A percentile compares a stretch with the other conserved stretches of the same genome.
These are phyloP conservation scores for Alternaria ventricosa DNA, from an alignment of 2,329 filamentous ascomycete genomes.

Conservation along the genomic window DNA sequence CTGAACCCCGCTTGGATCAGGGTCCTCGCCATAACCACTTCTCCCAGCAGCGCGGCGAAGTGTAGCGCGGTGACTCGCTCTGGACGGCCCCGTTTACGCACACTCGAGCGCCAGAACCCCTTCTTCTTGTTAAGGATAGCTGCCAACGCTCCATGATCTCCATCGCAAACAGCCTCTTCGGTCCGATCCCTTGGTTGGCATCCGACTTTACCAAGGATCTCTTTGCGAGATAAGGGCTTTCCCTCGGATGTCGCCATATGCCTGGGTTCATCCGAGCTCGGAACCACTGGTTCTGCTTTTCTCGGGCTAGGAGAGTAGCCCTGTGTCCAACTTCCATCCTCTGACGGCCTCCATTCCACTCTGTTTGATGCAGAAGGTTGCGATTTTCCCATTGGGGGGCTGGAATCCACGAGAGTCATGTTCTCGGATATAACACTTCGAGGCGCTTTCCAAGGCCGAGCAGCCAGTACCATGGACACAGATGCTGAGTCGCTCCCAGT, in stretches of 20 bases:
- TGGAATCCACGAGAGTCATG: neutral
- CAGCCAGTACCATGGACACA: neutral
- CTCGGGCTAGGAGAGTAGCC: neutral
- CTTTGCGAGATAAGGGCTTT: constrained; percentile 18
- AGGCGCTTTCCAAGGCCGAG: neutral
- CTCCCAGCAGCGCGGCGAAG: constrained; percentile 34
- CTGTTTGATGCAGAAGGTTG: neutral
- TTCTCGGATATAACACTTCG: neutral
- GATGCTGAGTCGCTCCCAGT: neutral
- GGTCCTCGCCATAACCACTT: constrained; percentile 30
- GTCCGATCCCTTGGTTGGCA: constrained; percentile 30
- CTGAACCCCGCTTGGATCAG: constrained; percentile 22
- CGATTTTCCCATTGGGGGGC: neutral
- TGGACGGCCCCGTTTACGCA: constrained; percentile 24
- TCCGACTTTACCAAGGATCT: constrained; percentile 27
- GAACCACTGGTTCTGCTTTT: neutral
- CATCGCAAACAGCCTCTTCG: constrained; percentile 29
- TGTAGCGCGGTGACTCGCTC: constrained; percentile 33
- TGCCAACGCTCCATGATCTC: constrained; percentile 16
- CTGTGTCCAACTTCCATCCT: neutral
- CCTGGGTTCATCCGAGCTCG: neutral
- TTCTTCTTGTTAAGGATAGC: constrained; percentile 26
- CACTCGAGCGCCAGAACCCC: constrained; percentile 25
- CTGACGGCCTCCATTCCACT: neutral
- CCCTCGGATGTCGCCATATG: neutral